Evolutionary conservation across 441 rosid species (phyloP).

Genomic region (Gossypium aridum): DNA sequence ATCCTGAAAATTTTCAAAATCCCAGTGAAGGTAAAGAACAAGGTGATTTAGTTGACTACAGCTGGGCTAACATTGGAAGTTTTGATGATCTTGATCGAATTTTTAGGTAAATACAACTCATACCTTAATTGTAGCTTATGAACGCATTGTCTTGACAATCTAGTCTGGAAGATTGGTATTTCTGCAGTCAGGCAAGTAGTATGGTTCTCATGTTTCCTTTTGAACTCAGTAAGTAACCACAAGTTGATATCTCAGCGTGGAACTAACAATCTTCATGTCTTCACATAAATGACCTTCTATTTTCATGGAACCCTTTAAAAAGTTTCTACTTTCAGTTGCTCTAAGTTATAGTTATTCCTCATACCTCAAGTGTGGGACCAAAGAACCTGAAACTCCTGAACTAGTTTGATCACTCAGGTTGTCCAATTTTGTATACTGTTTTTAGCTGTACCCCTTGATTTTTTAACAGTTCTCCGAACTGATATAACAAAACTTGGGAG

Average conservation of each 20-base stretch:
- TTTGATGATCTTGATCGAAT: conserved; percentile 93
- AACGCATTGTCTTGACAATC: conserved; percentile 1
- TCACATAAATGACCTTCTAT: neutral
- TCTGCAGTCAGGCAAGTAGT: conserved; percentile 1
- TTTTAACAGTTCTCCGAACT: neutral
- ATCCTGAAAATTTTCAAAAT: conserved; percentile 47
- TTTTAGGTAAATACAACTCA: conserved; percentile 63
- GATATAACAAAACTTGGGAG: neutral
- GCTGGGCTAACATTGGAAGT: conserved; percentile 94
- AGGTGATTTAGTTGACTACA: conserved; percentile 73
- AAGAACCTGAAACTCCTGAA: neutral
- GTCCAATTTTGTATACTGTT: neutral
- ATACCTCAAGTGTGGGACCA: neutral
- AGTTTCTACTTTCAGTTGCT: neutral
- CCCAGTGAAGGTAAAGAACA: conserved; percentile 53
- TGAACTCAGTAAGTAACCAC: neutral
- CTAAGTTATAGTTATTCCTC: neutral
- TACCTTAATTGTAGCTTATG: conserved; percentile 6
- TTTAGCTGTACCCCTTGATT: neutral
- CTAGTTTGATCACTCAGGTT: conserved; percentile 3
- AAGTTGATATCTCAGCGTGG: neutral
- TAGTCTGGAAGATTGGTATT: conserved; percentile 1
- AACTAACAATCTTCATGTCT: neutral
- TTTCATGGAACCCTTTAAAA: neutral
- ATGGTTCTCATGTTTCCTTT: neutral